A percentile compares a stretch with the other conserved stretches of the same genome.
phyloP scores from a whole-genome alignment of 106 monocot species.

The Amphibolis antarctica region DNA sequence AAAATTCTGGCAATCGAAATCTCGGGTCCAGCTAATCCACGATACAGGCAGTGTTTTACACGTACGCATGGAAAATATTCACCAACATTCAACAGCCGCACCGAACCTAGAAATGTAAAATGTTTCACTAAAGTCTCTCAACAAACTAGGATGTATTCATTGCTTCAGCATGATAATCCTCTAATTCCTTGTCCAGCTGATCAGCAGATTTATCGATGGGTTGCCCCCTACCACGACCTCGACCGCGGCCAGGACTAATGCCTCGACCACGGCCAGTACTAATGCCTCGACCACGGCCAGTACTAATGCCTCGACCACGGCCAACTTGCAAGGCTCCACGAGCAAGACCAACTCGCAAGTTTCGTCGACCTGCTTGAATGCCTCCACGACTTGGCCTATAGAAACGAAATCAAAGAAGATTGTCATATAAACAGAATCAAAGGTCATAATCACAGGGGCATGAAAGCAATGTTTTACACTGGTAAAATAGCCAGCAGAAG shows the following conservation, averaged over 20 bases:
- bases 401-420: not conserved
- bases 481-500: too few relatives aligned
- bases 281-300: not conserved
- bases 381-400: not conserved
- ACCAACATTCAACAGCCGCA: too few relatives aligned
- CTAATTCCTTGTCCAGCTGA: constrained; percentile 33
- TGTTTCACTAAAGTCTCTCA: not conserved
- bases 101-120: not conserved
- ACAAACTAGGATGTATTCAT: constrained; percentile 48
- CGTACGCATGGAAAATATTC: too few relatives aligned
- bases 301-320: not conserved
- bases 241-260: constrained; percentile 30
- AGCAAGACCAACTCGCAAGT: not conserved
- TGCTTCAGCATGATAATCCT: constrained; percentile 55
- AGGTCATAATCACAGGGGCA: too few relatives aligned
- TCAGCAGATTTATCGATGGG: constrained; percentile 40
- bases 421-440: not conserved
- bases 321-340: not conserved
- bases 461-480: too few relatives aligned
- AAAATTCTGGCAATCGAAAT: too few relatives aligned
- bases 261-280: constrained; percentile 2
- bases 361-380: constrained; percentile 13
- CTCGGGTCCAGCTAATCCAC: too few relatives aligned
- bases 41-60: too few relatives aligned
- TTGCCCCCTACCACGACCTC: constrained; percentile 17